Conservation (phyloP, 1,284 basidiomycete species). For the Flammula alnicola region DNA sequence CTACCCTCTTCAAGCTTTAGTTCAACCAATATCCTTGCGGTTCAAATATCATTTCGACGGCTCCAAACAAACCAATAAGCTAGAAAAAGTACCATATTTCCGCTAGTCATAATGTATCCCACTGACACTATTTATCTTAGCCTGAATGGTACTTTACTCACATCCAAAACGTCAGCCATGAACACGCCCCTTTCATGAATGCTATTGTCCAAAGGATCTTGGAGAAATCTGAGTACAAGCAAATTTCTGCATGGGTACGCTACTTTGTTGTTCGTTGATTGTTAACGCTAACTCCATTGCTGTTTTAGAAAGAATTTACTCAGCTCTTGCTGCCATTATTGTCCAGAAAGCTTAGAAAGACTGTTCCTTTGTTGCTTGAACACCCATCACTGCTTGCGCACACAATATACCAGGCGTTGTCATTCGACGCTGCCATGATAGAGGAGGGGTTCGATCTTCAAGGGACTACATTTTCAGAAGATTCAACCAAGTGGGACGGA, state of each 20-base stretch:
- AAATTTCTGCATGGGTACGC: constrained; percentile 77
- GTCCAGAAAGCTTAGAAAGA: constrained; percentile 72
- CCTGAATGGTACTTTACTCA: constrained; percentile 98
- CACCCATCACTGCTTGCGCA: constrained; percentile 91
- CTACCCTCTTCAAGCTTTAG: constrained; percentile 85
- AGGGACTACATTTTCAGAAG: constrained; percentile 48
- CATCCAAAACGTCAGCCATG: constrained; percentile 81
- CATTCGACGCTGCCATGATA: constrained; percentile 85
- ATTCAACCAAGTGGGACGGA: constrained; percentile 65
- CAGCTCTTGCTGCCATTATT: constrained; percentile 73
- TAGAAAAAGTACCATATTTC: constrained; percentile 77
- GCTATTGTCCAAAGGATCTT: constrained; percentile 78
- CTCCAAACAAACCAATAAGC: constrained; percentile 82
- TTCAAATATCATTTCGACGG: constrained; percentile 98
- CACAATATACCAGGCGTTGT: constrained; percentile 90
- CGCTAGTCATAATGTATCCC: not conserved
- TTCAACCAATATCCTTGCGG: constrained; percentile 82
- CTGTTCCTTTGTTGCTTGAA: constrained; percentile 75
- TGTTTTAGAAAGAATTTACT: constrained; percentile 76
- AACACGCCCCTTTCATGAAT: constrained; percentile 81
- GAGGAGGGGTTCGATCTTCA: constrained; percentile 74
- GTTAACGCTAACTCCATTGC: constrained; percentile 3
- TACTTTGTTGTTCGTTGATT: not conserved
- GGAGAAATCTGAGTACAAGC: constrained; percentile 60
- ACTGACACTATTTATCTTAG: constrained; percentile 44